These are phyloP conservation scores for Pseudopyrenochaeta lycopersici DNA, from an alignment of 2,329 filamentous ascomycete species.

Conservation along the genomic window DNA sequence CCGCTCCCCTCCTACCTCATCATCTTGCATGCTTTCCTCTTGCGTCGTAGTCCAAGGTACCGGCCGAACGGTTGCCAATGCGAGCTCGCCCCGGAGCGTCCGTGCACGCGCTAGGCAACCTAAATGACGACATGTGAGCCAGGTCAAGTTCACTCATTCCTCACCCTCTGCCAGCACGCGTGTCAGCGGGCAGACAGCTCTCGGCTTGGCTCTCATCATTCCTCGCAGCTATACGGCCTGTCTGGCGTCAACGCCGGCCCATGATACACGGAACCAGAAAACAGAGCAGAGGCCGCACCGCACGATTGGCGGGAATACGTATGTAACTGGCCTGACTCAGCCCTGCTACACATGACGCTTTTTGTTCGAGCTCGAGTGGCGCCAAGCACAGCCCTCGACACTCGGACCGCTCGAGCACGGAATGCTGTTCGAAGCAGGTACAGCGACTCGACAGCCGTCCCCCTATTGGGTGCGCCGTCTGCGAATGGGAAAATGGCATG, in stretches of 20 bases:
- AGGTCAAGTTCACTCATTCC: constrained; percentile 19
- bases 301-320: constrained; percentile 27
- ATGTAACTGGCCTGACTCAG: constrained; percentile 12
- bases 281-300: too few relatives aligned
- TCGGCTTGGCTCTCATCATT: constrained; percentile 40
- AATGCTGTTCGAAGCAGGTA: constrained; percentile 35
- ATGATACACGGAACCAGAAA: constrained; percentile 12
- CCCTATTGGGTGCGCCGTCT: constrained; percentile 14
- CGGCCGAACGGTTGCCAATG: constrained; percentile 24
- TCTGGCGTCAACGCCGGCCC: constrained; percentile 18
- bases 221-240: constrained; percentile 19
- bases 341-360: constrained; percentile 15
- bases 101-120: constrained; percentile 9
- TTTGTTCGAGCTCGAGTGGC: constrained; percentile 9
- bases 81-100: constrained; percentile 2
- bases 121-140: constrained; percentile 21
- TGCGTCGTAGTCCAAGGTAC: constrained; percentile 25
- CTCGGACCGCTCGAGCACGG: constrained; percentile 12
- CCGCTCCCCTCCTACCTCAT: constrained; percentile 30
- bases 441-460: constrained; percentile 17
- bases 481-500: constrained; percentile 22
- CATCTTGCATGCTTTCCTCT: constrained; percentile 27
- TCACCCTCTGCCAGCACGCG: constrained; percentile 10
- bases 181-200: constrained; percentile 26
- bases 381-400: constrained; percentile 12